phyloP scores from a whole-genome alignment of 148 eudicot species.

The Nepenthes mirabilis region DNA sequence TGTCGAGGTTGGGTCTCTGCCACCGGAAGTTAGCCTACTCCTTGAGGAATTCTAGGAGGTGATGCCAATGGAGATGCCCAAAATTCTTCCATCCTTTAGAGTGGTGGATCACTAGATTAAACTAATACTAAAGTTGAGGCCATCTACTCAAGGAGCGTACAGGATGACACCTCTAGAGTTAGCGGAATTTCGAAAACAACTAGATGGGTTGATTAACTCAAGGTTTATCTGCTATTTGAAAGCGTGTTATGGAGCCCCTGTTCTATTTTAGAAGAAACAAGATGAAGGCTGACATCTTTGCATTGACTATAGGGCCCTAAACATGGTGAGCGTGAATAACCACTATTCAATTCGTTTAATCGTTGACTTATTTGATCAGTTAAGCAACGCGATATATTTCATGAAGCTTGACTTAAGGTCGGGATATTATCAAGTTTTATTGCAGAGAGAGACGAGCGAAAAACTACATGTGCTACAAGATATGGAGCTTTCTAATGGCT shows the following conservation, averaged over 20 bases:
- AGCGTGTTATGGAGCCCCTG: not conserved
- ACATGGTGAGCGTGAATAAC: not conserved
- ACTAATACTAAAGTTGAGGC: not conserved
- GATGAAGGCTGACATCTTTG: not conserved
- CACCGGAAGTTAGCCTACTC: too few relatives aligned
- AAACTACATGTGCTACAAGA: not conserved
- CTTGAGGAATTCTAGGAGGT: too few relatives aligned
- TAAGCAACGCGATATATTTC: not conserved
- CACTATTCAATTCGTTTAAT: not conserved
- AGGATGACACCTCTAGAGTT: not conserved
- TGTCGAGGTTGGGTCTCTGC: too few relatives aligned
- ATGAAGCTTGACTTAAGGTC: not conserved
- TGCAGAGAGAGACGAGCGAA: not conserved
- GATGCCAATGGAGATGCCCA: too few relatives aligned
- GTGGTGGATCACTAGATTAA: too few relatives aligned
- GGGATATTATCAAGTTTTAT: not conserved
- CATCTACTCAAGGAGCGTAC: not conserved
- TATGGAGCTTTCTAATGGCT: not conserved
- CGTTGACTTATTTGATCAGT: not conserved
- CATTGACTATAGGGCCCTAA: not conserved
- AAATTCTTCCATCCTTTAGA: too few relatives aligned
- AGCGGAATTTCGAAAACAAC: not conserved
- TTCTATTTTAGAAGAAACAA: constrained; percentile 1
- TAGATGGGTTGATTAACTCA: not conserved
- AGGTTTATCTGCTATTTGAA: not conserved